These are phyloP conservation scores for Parascedosporium putredinis DNA, from an alignment of 2,329 filamentous ascomycete species.

Conservation along the genomic window DNA sequence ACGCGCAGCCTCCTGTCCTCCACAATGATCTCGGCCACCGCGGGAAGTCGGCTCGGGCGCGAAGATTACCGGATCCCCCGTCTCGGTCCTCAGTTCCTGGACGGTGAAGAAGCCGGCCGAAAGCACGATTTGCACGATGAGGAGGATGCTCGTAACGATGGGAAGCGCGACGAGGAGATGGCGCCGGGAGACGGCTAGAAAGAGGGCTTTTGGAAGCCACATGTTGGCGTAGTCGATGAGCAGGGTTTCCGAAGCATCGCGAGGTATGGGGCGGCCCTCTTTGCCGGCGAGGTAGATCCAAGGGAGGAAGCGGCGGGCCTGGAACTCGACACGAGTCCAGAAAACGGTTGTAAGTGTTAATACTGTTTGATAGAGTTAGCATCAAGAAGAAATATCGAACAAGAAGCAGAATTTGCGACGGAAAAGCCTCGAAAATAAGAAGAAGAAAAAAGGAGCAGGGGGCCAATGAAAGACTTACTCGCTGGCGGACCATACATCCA, in stretches of 20 bases:
- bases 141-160: slow-evolving; percentile 14
- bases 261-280: slow-evolving; percentile 3
- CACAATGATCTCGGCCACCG: not conserved
- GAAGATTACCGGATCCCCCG: not conserved
- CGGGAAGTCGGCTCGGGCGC: not conserved
- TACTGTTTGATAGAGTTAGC: slow-evolving; percentile 13
- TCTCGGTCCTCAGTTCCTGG: slow-evolving; percentile 13
- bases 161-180: slow-evolving; percentile 18
- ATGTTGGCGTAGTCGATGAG: slow-evolving; percentile 18
- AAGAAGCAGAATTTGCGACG: too few relatives aligned
- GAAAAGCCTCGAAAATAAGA: not conserved
- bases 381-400: too few relatives aligned
- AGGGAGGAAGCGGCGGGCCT: slow-evolving; percentile 18
- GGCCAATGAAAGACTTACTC: too few relatives aligned
- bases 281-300: slow-evolving; percentile 18
- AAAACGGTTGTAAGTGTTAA: slow-evolving; percentile 17
- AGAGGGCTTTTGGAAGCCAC: slow-evolving; percentile 14
- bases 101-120: slow-evolving; percentile 18
- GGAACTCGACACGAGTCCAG: slow-evolving; percentile 19
- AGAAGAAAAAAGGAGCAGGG: not conserved
- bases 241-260: slow-evolving; percentile 13
- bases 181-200: slow-evolving; percentile 14
- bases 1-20: slow-evolving; percentile 11
- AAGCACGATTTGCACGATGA: slow-evolving; percentile 17
- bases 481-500: slow-evolving; percentile 20